phyloP scores from a whole-genome alignment of 2,329 filamentous ascomycete genomes.

The Emergomyces orientalis region DNA sequence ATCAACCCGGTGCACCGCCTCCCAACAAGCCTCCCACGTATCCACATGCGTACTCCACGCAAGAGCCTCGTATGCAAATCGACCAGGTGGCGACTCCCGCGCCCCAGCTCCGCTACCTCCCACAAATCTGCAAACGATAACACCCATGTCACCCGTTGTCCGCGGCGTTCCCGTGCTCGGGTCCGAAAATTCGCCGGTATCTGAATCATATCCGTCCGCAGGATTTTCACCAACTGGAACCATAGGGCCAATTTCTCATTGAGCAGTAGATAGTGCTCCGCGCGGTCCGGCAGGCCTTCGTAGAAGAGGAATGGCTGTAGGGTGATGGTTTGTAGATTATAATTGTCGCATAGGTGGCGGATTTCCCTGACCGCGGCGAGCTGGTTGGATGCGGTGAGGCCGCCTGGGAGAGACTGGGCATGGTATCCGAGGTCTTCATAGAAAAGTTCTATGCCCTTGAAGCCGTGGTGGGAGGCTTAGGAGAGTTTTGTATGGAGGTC shows the following conservation, averaged over 20 bases:
- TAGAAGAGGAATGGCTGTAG: constrained; percentile 72
- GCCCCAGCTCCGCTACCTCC: constrained; percentile 59
- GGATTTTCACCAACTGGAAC: constrained; percentile 55
- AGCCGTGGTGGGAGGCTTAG: constrained; percentile 55
- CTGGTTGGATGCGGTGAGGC: constrained; percentile 35
- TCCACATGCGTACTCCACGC: constrained; percentile 62
- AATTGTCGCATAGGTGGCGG: constrained; percentile 37
- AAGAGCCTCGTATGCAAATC: constrained; percentile 65
- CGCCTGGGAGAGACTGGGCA: constrained; percentile 40
- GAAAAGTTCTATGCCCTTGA: constrained; percentile 65
- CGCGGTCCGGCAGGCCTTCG: constrained; percentile 60
- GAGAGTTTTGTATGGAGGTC: constrained; percentile 57
- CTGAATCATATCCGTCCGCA: constrained; percentile 63
- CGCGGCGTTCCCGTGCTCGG: constrained; percentile 25
- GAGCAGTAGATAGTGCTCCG: constrained; percentile 48
- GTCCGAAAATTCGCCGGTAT: constrained; percentile 59
- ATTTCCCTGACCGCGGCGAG: constrained; percentile 51
- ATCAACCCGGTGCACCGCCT: constrained; percentile 55
- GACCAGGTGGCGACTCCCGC: constrained; percentile 46
- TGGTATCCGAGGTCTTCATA: constrained; percentile 64
- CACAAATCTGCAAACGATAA: constrained; percentile 54
- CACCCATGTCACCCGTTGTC: constrained; percentile 43
- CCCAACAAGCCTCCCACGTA: constrained; percentile 64
- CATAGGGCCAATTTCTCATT: constrained; percentile 55
- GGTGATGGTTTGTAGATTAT: constrained; percentile 37